phyloP scores from a whole-genome alignment of 2,329 filamentous ascomycete species.

The Thielaviopsis punctulata region DNA sequence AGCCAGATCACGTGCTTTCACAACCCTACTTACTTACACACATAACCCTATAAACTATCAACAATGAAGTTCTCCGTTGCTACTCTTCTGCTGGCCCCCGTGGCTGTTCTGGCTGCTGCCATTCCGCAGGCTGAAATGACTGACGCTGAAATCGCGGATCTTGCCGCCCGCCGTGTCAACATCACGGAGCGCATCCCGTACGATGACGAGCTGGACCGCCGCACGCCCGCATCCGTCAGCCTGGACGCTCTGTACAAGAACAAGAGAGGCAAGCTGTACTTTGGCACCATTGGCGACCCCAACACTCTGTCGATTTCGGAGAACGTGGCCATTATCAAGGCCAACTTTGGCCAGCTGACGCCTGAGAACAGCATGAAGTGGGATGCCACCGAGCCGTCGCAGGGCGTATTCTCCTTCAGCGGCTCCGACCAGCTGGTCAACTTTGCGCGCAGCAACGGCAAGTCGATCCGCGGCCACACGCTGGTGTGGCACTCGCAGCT shows the following conservation, averaged over 20 bases:
- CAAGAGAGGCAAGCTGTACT: neutral
- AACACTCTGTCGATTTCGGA: neutral
- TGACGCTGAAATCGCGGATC: neutral
- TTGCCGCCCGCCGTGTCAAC: neutral
- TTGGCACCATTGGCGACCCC: neutral
- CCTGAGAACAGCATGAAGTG: conserved; percentile 33
- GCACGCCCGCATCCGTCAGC: neutral
- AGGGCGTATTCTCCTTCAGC: conserved; percentile 36
- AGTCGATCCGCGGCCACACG: conserved; percentile 46
- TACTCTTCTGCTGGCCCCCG: neutral
- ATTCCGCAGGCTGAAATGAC: neutral
- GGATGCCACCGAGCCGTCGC: conserved; percentile 38
- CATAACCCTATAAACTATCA: neutral
- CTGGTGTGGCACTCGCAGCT: conserved; percentile 29
- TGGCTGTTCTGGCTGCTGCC: neutral
- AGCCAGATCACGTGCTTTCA: too few species aligned
- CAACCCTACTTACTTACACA: neutral
- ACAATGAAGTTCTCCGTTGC: neutral
- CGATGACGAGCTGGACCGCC: neutral
- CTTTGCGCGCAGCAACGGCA: conserved; percentile 30
- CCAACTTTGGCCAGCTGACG: conserved; percentile 42
- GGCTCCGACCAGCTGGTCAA: conserved; percentile 34
- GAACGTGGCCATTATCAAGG: conserved; percentile 32
- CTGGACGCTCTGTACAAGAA: neutral
- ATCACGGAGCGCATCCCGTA: neutral